Evolutionary conservation across 192 early-diverging fungal genomes (phyloP).

Genomic region (Podila epicladia): DNA sequence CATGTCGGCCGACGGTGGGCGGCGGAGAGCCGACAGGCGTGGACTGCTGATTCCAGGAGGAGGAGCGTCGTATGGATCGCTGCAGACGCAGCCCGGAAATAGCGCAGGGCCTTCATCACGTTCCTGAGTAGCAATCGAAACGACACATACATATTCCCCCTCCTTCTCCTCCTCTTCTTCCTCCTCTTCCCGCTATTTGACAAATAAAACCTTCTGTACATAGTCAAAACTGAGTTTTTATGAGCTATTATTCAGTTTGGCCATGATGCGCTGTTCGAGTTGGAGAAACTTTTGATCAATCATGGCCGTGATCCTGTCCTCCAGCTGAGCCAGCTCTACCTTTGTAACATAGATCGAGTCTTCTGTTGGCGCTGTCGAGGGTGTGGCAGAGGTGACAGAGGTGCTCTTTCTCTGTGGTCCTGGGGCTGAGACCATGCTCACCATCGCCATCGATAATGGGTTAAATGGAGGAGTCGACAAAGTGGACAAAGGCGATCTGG

Average conservation of each 20-base stretch:
- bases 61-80: slow-evolving; percentile 30
- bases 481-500: neutral
- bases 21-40: slow-evolving; percentile 26
- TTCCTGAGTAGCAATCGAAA: neutral
- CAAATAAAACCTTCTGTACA: neutral
- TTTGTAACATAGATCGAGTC: slow-evolving; percentile 20
- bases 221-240: neutral
- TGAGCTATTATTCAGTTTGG: slow-evolving; percentile 7
- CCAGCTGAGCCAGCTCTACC: slow-evolving; percentile 27
- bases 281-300: slow-evolving; percentile 25
- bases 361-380: neutral
- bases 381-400: no score
- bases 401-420: no score
- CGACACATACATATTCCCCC: no score
- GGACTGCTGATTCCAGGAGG: slow-evolving; percentile 39
- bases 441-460: no score
- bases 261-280: slow-evolving; percentile 28
- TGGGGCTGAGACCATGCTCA: no score
- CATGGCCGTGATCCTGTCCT: slow-evolving; percentile 21
- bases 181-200: no score
- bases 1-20: slow-evolving; percentile 28
- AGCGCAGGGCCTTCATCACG: neutral
- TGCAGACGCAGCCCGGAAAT: neutral
- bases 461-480: neutral
- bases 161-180: no score